phyloP scores from a whole-genome alignment of 129 eudicot genomes.

The Artemisia argyi region DNA sequence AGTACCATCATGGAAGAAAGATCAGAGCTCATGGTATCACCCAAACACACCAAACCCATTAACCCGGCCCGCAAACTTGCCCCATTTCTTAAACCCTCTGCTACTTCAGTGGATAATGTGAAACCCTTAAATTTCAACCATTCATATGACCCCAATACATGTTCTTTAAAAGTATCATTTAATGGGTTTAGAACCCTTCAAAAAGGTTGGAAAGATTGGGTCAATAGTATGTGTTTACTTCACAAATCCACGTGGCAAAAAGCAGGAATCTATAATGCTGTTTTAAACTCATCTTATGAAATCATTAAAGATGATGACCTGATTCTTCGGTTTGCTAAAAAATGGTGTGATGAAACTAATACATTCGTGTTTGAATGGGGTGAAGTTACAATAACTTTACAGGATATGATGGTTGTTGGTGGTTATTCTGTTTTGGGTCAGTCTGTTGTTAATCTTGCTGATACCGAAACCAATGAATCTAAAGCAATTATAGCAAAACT shows the following conservation, averaged over 20 bases:
- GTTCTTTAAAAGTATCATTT: constrained; percentile 13
- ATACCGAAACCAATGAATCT: background rate
- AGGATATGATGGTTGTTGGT: constrained; percentile 33
- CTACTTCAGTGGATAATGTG: too few species aligned
- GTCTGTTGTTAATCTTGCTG: background rate
- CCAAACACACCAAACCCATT: too few species aligned
- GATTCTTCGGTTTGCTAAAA: constrained; percentile 36
- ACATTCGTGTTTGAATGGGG: constrained; percentile 50
- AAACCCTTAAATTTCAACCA: too few species aligned
- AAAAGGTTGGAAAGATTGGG: constrained; percentile 14
- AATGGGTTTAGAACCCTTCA: constrained; percentile 10
- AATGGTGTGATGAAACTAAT: constrained; percentile 46
- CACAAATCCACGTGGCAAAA: constrained; percentile 35
- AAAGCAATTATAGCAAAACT: constrained; percentile 20
- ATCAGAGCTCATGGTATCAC: too few species aligned
- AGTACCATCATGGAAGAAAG: too few species aligned
- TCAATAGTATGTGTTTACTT: constrained; percentile 24
- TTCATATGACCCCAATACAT: too few species aligned
- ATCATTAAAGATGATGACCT: constrained; percentile 12
- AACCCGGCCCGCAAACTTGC: background rate
- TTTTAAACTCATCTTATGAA: constrained; percentile 26
- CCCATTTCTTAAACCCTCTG: background rate
- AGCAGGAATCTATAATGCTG: constrained; percentile 36
- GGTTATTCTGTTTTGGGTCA: constrained; percentile 8
- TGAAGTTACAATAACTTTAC: constrained; percentile 46